Base-by-base conservation (phyloP, 1,284 basidiomycete species). In the Fomitopsis schrenkii region DNA sequence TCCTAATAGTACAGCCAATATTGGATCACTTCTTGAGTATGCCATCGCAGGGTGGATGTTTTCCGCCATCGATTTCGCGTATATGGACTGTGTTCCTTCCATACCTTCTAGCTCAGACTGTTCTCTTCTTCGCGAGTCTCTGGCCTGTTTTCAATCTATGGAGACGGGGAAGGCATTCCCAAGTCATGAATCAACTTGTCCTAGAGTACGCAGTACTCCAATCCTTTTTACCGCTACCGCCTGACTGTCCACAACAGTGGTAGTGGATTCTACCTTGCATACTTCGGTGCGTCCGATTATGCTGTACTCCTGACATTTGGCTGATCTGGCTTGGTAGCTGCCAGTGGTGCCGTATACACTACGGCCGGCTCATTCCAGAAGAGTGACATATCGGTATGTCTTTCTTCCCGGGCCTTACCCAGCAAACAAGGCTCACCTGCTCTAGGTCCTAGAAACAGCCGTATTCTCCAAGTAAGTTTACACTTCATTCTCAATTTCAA, bases 71-170 rank as follows among this genome's bases (percentile, higher is more conserved):
- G n/a, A 61, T 69, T 7, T 46, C 40, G 1, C 41, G 62, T 19
- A 53, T 71, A 2, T 72, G 70, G 70, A 63, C 60, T 45, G 22
- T 71, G 8, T 70, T 65, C 56, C 28, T 69, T 7, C 70, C 70
- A 5, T 64, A 64, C 28, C 59, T 68, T 1, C 55, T 65, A 26
- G 44, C 67, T 14, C 71, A 72, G 28, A 69, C 66, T 1, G 36
- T 72, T 10, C 61, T 72, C 36, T 72, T 64, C 50, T 61, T 64
- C 19, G 66, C 67, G 22, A 67, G 67, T 15, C 64, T 64, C 17
- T 41, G 64, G 15, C 67, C 67, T 12, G 62, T 60, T 7, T 4
- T 53, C 7, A 3, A 53, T 40, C 57, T 65, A 57, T 63, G 60
- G 17, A 48, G 55, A 36, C 19, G 59, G 1, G 66, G 67, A 19